Evolutionary conservation across 2,329 filamentous ascomycete genomes (phyloP).

Genomic region (Lachnellula cervina): DNA sequence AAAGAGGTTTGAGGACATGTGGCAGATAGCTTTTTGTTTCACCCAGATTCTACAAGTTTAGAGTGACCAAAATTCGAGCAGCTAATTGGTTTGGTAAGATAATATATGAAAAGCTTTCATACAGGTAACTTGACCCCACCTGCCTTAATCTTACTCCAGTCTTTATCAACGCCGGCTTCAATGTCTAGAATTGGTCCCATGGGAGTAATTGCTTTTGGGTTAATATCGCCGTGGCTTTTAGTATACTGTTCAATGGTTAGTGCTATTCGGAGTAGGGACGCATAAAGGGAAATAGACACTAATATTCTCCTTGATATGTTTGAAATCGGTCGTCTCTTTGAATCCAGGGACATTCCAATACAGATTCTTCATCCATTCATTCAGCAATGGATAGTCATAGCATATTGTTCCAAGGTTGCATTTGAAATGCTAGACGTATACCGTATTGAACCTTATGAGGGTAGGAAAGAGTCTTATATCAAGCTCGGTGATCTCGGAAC

Average conservation of each 20-base stretch:
- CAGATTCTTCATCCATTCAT: constrained; percentile 59
- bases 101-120: not conserved
- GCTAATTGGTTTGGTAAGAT: not conserved
- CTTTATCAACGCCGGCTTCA: constrained; percentile 70
- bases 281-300: not conserved
- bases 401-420: constrained; percentile 47
- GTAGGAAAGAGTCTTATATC: constrained; percentile 68
- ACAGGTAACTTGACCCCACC: constrained; percentile 20
- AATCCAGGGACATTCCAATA: constrained; percentile 63
- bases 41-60: too few relatives aligned
- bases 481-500: constrained; percentile 68
- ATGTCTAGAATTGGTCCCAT: constrained; percentile 81
- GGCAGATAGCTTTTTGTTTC: not conserved
- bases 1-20: too few relatives aligned
- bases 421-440: constrained; percentile 61
- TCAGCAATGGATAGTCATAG: constrained; percentile 52
- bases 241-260: constrained; percentile 60
- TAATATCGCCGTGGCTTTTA: constrained; percentile 68
- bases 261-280: not conserved
- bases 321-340: constrained; percentile 31
- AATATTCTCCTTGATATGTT: constrained; percentile 47
- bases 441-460: constrained; percentile 60
- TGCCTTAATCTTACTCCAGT: constrained; percentile 19
- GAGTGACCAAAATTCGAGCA: too few relatives aligned
- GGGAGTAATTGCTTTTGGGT: constrained; percentile 70